Evolutionary conservation across 140 eudicot species (phyloP), one percentile per base, ranked within the genome.

Genomic region (Anethum foeniculum): DNA sequence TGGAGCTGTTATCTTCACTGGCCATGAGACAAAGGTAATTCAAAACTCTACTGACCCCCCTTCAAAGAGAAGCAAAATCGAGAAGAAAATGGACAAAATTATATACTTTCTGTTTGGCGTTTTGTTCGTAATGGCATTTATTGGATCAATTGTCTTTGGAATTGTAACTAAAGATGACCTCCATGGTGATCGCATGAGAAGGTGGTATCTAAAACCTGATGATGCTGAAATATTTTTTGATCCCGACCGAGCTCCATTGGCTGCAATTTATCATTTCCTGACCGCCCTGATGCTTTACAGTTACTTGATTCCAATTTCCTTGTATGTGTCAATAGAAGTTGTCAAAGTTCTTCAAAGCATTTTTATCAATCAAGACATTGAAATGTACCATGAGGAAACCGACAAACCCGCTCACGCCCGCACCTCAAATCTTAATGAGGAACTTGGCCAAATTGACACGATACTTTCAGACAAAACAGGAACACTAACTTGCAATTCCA

Each of bases 361-460:
- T 28, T 89, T 89, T 51, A 89, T 89, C 51, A 89, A 89, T 82
- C 86, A 81, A 43, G 93, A 89, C 60, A 81, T 85, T 81, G 43
- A 80, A 21, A 89, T 89, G 93, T 89, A 89, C 75, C 81, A 89
- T 54, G 93, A 86, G 74, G 93, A 84, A 80, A 62, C 83, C 27
- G 93, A 89, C 75, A 89, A 85, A 77, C 93, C 93, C 32, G 93
- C 93, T 5, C 87, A 77, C 43, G 93, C 93, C 21, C 87, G 93
- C 34, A 89, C 93, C 36, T 89, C 93, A 27, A 89, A 89, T 82
- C 68, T 89, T 54, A 89, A 86, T 28, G 93, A 89, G 81, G 93
- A 89, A 74, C 86, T 89, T 43, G 93, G 93, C 18, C 93, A 89
- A 81, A 88, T 89, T n/a, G 83, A 86, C 77, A 89, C 93, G 2